Evolutionary conservation across 2,329 filamentous ascomycete species (phyloP), one percentile per base, ranked within the genome.

Genomic region (Aspergillus sergii): DNA sequence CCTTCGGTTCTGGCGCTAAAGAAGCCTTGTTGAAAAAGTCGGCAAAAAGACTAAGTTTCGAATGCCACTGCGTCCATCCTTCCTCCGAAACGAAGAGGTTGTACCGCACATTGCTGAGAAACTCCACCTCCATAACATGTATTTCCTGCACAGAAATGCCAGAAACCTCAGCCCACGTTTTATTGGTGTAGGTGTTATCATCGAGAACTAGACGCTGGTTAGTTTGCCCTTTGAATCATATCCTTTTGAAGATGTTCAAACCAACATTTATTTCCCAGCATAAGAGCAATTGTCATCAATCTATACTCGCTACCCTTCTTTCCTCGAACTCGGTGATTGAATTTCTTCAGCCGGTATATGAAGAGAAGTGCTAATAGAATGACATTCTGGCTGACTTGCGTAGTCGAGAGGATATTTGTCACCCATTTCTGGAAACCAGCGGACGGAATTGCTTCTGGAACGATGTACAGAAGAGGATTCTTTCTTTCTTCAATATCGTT

Each of bases 111-210:
- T 98, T 98, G 83, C 94, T 97, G 66, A 99, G 83, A 72, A 99
- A 99, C 77, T 99, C 95, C n/a, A 99, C 95, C 77, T 99, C 95
- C 95, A 99, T 99, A 51, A 97, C 91, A 76, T 99, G 95, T 58
- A 99, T 97, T 78, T 99, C 95, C 64, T 91, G 89, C 14, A 98
- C 94, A 1, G 92, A 89, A 65, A 99, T 97, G 51, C 92, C 91
- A 0, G 95, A 98, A 12, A 99, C 95, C 72, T 99, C 95, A 2
- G 94, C 95, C 95, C 95, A 99, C 0, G 95, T 99, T 83, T 98
- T 97, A 82, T 99, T 99, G 43, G 95, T 98, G 79, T 99, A 99
- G 0, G 95, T 98, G 77, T 98, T 99, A 78, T 99, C 95, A 75
- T 99, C 95, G 71, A 99, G 82, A 76, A 98, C 90, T 92, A 39